These are phyloP conservation scores for Trametes cingulata DNA, from an alignment of 768 basidiomycete species.

Conservation along the genomic window DNA sequence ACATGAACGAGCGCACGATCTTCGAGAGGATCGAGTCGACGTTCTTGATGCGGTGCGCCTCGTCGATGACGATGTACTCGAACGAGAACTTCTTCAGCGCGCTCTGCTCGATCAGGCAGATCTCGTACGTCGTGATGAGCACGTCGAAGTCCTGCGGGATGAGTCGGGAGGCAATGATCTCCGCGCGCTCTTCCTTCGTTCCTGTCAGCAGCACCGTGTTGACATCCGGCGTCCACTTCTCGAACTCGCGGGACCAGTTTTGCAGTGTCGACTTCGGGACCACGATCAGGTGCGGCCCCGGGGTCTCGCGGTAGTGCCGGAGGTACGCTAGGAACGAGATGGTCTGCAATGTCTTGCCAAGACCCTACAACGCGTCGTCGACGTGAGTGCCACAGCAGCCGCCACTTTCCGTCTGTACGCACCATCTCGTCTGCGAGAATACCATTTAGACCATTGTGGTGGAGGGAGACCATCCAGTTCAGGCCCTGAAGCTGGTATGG, in stretches of 20 bases:
- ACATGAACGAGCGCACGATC: conserved; percentile 89
- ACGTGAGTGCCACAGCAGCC: background rate
- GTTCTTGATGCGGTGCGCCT: conserved; percentile 99
- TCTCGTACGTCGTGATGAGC: conserved; percentile 95
- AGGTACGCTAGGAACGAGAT: conserved; percentile 97
- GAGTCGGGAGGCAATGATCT: conserved; percentile 75
- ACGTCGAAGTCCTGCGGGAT: conserved; percentile 90
- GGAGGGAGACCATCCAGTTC: conserved; percentile 96
- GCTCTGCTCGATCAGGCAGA: conserved; percentile 94
- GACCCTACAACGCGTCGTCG: conserved; percentile 56
- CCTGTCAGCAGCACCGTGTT: conserved; percentile 82
- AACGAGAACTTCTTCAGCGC: conserved; percentile 93
- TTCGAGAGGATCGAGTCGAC: conserved; percentile 94
- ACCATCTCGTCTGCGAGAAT: conserved; percentile 98
- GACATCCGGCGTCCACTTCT: conserved; percentile 88
- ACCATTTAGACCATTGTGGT: conserved; percentile 96
- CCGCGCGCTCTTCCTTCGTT: conserved; percentile 84
- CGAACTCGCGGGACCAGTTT: conserved; percentile 96
- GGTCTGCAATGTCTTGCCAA: conserved; percentile 97
- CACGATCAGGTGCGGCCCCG: conserved; percentile 91
- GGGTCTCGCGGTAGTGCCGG: conserved; percentile 72
- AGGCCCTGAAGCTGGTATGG: conserved; percentile 94
- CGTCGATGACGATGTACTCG: conserved; percentile 98
- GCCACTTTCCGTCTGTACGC: conserved; percentile 7
- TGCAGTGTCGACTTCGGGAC: conserved; percentile 99